Percentiles rank a stretch among this genome's conserved stretches.
phyloP scores from a whole-genome alignment of 1,284 basidiomycete genomes.

The Amylostereum chailletii region DNA sequence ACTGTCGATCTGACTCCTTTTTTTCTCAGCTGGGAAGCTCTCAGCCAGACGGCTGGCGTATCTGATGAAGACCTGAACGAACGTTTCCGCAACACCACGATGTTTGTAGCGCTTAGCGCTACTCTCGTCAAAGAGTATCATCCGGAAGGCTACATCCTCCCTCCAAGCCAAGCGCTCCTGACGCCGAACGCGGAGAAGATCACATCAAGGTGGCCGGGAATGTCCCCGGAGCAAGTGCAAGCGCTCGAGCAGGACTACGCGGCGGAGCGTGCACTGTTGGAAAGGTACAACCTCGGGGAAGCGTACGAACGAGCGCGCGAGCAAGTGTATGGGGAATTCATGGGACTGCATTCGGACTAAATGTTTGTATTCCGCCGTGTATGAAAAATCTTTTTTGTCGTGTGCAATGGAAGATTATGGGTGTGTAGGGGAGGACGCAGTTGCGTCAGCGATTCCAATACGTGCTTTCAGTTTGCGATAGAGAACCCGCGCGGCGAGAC shows the following conservation, averaged over 20 bases:
- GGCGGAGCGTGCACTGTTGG: conserved; percentile 46
- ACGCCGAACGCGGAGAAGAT: conserved; percentile 51
- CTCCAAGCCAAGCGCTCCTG: conserved; percentile 41
- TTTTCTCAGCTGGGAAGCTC: conserved; percentile 56
- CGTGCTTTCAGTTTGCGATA: conserved; percentile 30
- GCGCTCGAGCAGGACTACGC: conserved; percentile 50
- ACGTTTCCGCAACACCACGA: conserved; percentile 58
- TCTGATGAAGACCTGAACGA: conserved; percentile 64
- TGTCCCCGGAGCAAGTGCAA: conserved; percentile 53
- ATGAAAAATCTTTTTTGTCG: too few species aligned
- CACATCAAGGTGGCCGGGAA: conserved; percentile 58
- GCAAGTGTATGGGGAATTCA: conserved; percentile 38
- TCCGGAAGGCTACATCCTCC: conserved; percentile 40
- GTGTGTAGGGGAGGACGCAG: too few species aligned
- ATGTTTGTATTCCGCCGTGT: too few species aligned
- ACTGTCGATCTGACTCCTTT: background rate
- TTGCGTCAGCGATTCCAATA: conserved; percentile 1
- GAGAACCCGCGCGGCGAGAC: conserved; percentile 42
- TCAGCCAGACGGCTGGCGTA: conserved; percentile 59
- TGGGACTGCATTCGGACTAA: conserved; percentile 1
- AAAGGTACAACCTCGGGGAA: conserved; percentile 46
- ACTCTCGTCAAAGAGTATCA: conserved; percentile 34
- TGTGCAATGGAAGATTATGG: too few species aligned
- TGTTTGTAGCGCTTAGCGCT: conserved; percentile 52
- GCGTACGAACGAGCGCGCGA: conserved; percentile 53